phyloP scores from a whole-genome alignment of 2,329 filamentous ascomycete genomes.

The Amauroascus verrucosus region DNA sequence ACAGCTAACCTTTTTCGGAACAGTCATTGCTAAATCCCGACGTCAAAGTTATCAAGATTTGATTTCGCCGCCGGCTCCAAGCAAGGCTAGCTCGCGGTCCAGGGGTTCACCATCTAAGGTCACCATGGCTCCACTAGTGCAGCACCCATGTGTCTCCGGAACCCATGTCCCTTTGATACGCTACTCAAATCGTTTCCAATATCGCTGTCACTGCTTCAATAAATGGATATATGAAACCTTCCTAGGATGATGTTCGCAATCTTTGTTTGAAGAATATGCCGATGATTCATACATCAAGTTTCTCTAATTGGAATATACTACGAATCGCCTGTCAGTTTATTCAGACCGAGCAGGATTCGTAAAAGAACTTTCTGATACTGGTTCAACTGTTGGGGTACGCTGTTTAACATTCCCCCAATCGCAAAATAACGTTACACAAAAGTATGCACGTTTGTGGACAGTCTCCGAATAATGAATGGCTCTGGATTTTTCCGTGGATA shows the following conservation, averaged over 20 bases:
- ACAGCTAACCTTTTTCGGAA: slow-evolving; percentile 9
- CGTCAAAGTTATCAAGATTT: slow-evolving; percentile 10
- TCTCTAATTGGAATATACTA: background rate
- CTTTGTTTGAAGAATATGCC: slow-evolving; percentile 4
- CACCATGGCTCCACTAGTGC: slow-evolving; percentile 8
- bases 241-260: slow-evolving; percentile 3
- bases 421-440: background rate
- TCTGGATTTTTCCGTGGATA: background rate
- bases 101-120: slow-evolving; percentile 3
- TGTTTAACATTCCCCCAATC: background rate
- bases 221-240: slow-evolving; percentile 9
- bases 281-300: slow-evolving; percentile 3
- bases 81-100: slow-evolving; percentile 7
- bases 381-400: background rate
- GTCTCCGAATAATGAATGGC: no score
- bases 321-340: background rate
- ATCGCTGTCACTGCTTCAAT: slow-evolving; percentile 5
- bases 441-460: background rate
- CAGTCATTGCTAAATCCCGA: slow-evolving; percentile 3
- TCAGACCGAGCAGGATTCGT: background rate
- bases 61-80: slow-evolving; percentile 3
- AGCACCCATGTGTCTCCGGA: slow-evolving; percentile 2
- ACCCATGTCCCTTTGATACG: slow-evolving; percentile 8
- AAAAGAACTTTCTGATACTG: background rate
- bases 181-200: slow-evolving; percentile 10